phyloP scores from a whole-genome alignment of 2,329 filamentous ascomycete species.

The Dactylellina leptospora region DNA sequence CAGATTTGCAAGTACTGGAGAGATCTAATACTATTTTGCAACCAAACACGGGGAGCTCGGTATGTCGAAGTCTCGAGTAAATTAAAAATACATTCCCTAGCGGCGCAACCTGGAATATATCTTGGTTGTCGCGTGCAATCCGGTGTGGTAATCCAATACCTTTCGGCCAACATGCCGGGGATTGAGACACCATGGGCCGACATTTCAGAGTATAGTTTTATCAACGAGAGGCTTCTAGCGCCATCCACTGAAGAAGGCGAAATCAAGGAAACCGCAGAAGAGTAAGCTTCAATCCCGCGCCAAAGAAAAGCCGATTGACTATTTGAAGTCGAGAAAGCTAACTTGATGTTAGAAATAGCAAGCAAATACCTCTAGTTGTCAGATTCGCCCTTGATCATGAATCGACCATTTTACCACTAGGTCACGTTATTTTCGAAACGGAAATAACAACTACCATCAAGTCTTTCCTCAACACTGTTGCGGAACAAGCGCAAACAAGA shows the following conservation, averaged over 20 bases:
- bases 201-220: conserved; percentile 4
- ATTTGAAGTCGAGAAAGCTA: too few species aligned
- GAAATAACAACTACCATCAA: conserved; percentile 9
- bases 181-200: background rate
- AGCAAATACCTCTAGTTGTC: background rate
- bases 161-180: conserved; percentile 8
- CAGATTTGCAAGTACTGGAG: conserved; percentile 17
- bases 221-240: conserved; percentile 6
- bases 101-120: background rate
- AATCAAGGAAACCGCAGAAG: background rate
- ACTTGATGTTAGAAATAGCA: background rate
- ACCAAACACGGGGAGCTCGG: conserved; percentile 3
- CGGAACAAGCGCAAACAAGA: background rate
- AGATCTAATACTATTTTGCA: conserved; percentile 9
- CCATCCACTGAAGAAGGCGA: background rate
- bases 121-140: conserved; percentile 2
- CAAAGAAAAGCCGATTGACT: background rate
- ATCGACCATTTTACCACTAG: background rate
- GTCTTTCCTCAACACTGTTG: background rate
- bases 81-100: background rate
- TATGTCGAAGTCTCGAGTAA: conserved; percentile 4
- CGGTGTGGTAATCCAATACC: conserved; percentile 3
- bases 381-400: conserved; percentile 3
- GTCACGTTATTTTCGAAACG: background rate
- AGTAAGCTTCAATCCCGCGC: background rate